phyloP scores from a whole-genome alignment of 805 yeast genomes.

The Myxozyma mucilagina region DNA sequence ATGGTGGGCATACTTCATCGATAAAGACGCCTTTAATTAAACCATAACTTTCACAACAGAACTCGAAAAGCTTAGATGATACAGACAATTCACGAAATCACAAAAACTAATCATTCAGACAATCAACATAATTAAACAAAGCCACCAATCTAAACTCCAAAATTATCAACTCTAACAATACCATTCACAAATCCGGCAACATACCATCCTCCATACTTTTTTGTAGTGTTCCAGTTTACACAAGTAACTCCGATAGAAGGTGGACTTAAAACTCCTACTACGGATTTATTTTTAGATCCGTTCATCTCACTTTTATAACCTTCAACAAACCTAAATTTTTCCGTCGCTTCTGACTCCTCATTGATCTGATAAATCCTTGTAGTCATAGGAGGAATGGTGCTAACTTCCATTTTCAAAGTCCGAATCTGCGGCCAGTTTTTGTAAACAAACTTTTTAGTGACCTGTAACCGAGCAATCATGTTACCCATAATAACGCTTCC shows the following conservation, averaged over 20 bases:
- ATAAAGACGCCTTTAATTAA: too few relatives aligned
- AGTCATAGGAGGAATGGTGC: not conserved
- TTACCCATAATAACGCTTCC: constrained; percentile 27
- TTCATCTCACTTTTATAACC: constrained; percentile 13
- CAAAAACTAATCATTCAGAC: not conserved
- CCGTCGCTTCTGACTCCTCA: not conserved
- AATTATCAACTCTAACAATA: constrained; percentile 24
- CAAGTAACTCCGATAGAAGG: constrained; percentile 13
- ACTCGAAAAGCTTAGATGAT: too few relatives aligned
- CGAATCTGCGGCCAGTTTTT: constrained; percentile 23
- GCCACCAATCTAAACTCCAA: constrained; percentile 1
- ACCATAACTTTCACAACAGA: too few relatives aligned
- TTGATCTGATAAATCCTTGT: not conserved
- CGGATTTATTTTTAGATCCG: not conserved
- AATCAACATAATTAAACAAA: not conserved
- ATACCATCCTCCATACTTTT: constrained; percentile 20
- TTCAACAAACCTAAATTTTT: constrained; percentile 21
- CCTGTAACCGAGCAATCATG: constrained; percentile 10
- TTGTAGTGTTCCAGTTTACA: constrained; percentile 10
- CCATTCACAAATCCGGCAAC: constrained; percentile 29
- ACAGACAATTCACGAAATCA: not conserved
- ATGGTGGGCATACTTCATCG: too few relatives aligned
- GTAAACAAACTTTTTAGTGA: not conserved
- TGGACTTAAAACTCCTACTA: constrained; percentile 1
- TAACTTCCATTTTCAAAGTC: constrained; percentile 1